These are phyloP conservation scores for Spergularia azorica DNA, from an alignment of 179 eudicot species.

Conservation along the genomic window DNA sequence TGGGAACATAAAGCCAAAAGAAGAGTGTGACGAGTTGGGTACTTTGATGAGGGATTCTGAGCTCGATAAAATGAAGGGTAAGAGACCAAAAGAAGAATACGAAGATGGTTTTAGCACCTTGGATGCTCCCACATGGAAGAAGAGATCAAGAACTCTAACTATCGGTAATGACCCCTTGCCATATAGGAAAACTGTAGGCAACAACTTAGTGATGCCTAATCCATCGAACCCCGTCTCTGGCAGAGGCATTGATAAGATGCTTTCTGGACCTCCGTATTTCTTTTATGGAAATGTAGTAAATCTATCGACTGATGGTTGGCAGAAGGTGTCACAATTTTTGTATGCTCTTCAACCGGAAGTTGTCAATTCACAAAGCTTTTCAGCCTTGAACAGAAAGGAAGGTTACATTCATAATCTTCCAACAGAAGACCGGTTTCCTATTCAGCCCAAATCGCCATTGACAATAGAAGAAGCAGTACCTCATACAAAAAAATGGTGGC, in stretches of 20 bases:
- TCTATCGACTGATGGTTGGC: conserved; percentile 61
- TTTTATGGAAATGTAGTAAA: conserved; percentile 73
- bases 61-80: conserved; percentile 33
- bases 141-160: conserved; percentile 25
- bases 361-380: conserved; percentile 54
- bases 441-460: conserved; percentile 66
- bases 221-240: conserved; percentile 38
- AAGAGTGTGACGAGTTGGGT: conserved; percentile 45
- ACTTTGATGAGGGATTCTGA: conserved; percentile 19
- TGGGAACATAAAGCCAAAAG: conserved; percentile 58
- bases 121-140: conserved; percentile 36
- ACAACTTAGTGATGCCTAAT: conserved; percentile 32
- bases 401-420: conserved; percentile 95
- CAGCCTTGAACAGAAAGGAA: conserved; percentile 82
- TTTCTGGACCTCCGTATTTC: conserved; percentile 73
- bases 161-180: conserved; percentile 18
- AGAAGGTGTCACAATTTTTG: conserved; percentile 73
- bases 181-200: conserved; percentile 8
- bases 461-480: conserved; percentile 77
- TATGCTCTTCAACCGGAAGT: conserved; percentile 74
- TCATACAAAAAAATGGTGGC: conserved; percentile 78
- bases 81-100: conserved; percentile 72
- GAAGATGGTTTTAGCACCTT: conserved; percentile 42
- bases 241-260: conserved; percentile 51
- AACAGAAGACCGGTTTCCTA: conserved; percentile 49